Conservation (phyloP, 495 filamentous ascomycete species). For the Tuber magnatum region DNA sequence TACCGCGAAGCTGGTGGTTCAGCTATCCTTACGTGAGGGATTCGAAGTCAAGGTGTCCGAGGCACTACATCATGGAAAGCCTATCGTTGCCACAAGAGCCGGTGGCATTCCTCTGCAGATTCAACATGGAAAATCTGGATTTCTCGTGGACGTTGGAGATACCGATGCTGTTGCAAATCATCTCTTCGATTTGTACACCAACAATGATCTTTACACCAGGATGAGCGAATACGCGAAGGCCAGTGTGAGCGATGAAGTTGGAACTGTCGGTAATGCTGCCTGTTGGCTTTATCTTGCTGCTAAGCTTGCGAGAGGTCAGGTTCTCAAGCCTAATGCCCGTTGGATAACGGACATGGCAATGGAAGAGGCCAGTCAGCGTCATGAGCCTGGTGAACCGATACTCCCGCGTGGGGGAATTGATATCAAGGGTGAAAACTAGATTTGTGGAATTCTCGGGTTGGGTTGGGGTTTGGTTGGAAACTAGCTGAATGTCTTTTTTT, state of each 20-base stretch:
- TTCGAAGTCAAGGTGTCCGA: conserved; percentile 90
- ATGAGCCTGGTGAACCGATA: conserved; percentile 55
- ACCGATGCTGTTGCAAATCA: conserved; percentile 64
- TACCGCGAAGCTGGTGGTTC: conserved; percentile 63
- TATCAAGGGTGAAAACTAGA: conserved; percentile 13
- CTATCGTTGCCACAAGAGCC: conserved; percentile 68
- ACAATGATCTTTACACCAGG: conserved; percentile 54
- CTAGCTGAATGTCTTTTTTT: not conserved
- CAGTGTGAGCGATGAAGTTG: conserved; percentile 73
- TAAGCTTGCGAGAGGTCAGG: conserved; percentile 51
- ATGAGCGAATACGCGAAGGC: conserved; percentile 61
- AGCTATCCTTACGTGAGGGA: conserved; percentile 76
- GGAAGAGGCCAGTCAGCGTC: conserved; percentile 55
- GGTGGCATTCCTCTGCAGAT: conserved; percentile 82
- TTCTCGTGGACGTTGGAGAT: conserved; percentile 67
- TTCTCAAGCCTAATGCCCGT: conserved; percentile 47
- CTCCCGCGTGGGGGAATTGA: conserved; percentile 43
- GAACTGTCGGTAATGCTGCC: conserved; percentile 72
- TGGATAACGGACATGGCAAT: conserved; percentile 81
- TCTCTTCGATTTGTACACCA: conserved; percentile 61
- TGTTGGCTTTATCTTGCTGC: conserved; percentile 70
- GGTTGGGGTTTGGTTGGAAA: not conserved
- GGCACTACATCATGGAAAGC: conserved; percentile 75
- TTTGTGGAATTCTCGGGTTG: not conserved
- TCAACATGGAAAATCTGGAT: conserved; percentile 65